Conservation (phyloP, 2,329 filamentous ascomycete genomes). For the Trichoderma polysporum region DNA sequence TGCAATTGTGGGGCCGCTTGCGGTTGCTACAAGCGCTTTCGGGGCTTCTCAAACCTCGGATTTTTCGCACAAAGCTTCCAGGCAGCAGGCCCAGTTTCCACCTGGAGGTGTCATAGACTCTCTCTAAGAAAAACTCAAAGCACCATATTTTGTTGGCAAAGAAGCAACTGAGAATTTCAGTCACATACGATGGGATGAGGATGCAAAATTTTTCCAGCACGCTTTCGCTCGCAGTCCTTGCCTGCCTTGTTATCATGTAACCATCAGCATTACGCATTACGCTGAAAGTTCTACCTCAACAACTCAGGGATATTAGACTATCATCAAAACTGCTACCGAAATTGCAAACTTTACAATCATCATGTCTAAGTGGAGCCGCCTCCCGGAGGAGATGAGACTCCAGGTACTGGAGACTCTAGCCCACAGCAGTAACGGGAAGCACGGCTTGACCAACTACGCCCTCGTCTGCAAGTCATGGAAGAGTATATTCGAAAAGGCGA, state of each 20-base stretch:
- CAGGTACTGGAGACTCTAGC: conserved; percentile 8
- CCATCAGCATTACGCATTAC: neutral
- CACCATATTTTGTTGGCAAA: neutral
- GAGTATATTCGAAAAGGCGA: neutral
- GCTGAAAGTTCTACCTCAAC: neutral
- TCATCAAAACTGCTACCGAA: neutral
- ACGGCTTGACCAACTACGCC: conserved; percentile 2
- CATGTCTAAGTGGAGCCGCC: neutral
- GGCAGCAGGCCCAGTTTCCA: neutral
- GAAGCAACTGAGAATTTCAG: neutral
- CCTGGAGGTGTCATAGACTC: neutral
- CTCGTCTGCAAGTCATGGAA: conserved; percentile 10
- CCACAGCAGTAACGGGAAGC: neutral
- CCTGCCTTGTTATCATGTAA: neutral
- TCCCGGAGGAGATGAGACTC: conserved; percentile 8
- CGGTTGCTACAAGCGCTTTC: neutral
- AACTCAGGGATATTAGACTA: neutral
- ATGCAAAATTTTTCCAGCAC: neutral
- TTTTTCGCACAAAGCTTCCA: neutral
- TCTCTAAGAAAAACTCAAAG: neutral
- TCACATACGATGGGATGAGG: neutral
- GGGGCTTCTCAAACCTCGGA: neutral
- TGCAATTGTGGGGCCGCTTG: conserved; percentile 5
- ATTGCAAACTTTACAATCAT: neutral
- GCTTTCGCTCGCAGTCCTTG: neutral